Conservation (phyloP, 108 stramenopile species). For the Chaetoceros tenuissimus region DNA sequence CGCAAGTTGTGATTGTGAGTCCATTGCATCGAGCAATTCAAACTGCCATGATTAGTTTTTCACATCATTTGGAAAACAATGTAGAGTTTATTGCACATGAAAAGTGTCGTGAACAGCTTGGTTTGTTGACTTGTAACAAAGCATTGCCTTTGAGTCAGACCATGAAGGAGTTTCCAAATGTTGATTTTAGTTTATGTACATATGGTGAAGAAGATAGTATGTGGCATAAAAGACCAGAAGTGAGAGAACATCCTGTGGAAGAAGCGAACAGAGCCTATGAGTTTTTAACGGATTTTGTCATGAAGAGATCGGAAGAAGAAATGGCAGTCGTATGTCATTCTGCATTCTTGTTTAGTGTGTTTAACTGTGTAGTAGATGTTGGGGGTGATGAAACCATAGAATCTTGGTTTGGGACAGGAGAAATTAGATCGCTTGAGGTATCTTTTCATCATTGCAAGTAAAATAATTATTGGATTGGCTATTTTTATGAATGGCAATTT, state of each 20-base stretch:
- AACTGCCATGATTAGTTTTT: conserved; percentile 42
- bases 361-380: conserved; percentile 49
- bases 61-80: not conserved
- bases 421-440: conserved; percentile 47
- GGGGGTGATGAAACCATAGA: too few species aligned
- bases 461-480: too few species aligned
- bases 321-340: conserved; percentile 60
- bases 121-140: conserved; percentile 43
- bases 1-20: conserved; percentile 43
- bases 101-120: conserved; percentile 55
- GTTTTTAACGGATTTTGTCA: conserved; percentile 45
- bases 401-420: conserved; percentile 47
- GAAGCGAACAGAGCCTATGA: conserved; percentile 42
- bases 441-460: too few species aligned
- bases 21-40: conserved; percentile 44
- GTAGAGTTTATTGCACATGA: conserved; percentile 55
- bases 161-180: conserved; percentile 29
- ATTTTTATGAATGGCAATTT: too few species aligned
- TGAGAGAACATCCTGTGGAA: conserved; percentile 22
- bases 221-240: conserved; percentile 20
- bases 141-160: conserved; percentile 34
- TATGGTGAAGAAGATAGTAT: conserved; percentile 35
- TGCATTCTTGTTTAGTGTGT: conserved; percentile 41
- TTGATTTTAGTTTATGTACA: conserved; percentile 34
- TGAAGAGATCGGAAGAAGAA: conserved; percentile 31